Conservation (phyloP, 2,329 filamentous ascomycete species). For the Xylaria polymorpha region DNA sequence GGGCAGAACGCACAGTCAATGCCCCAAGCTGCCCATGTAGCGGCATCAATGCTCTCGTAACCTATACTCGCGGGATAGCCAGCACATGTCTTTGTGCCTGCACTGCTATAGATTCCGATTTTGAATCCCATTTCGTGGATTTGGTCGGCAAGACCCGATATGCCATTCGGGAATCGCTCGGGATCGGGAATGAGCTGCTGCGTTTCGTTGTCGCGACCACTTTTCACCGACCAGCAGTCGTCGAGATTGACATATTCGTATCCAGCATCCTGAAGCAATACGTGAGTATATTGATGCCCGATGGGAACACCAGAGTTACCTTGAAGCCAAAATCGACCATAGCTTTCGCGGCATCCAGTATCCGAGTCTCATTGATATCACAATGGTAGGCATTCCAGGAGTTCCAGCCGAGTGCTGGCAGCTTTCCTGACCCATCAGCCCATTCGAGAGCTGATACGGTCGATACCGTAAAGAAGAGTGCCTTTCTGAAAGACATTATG, state of each 20-base stretch:
- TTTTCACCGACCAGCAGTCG: slow-evolving; percentile 68
- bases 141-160: slow-evolving; percentile 63
- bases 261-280: slow-evolving; percentile 61
- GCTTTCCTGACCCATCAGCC: slow-evolving; percentile 38
- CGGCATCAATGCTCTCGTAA: slow-evolving; percentile 67
- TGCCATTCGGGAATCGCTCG: slow-evolving; percentile 67
- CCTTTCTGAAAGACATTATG: slow-evolving; percentile 14
- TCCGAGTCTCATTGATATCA: slow-evolving; percentile 62
- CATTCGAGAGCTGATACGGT: slow-evolving; percentile 34
- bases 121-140: slow-evolving; percentile 69
- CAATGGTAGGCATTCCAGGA: slow-evolving; percentile 66
- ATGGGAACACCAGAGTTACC: slow-evolving; percentile 39
- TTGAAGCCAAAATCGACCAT: slow-evolving; percentile 57
- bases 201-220: slow-evolving; percentile 55
- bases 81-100: slow-evolving; percentile 64
- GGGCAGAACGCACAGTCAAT: slow-evolving; percentile 60
- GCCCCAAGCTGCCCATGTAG: slow-evolving; percentile 68
- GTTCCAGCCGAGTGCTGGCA: slow-evolving; percentile 61
- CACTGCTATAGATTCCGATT: slow-evolving; percentile 71
- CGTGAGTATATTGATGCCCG: background rate
- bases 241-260: slow-evolving; percentile 71
- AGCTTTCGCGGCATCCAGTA: slow-evolving; percentile 58
- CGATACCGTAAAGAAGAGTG: slow-evolving; percentile 23
- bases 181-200: slow-evolving; percentile 60
- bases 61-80: slow-evolving; percentile 68